A percentile compares a stretch with the other conserved stretches of the same genome.
These are phyloP conservation scores for Priceomyces carsonii DNA, from an alignment of 805 yeast genomes.

Conservation along the genomic window DNA sequence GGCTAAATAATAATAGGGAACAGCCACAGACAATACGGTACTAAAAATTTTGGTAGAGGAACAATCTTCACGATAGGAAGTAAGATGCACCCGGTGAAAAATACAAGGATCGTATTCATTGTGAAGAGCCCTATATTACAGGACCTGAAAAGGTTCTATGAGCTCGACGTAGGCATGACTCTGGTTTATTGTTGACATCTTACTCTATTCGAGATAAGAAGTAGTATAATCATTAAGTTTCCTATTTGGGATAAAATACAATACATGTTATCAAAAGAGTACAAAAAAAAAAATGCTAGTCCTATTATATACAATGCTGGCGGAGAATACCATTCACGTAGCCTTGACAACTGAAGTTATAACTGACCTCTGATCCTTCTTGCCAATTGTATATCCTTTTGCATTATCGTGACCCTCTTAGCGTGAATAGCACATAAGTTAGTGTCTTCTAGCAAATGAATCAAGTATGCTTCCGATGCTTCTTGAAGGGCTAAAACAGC, in stretches of 20 bases:
- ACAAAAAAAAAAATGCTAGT: background rate
- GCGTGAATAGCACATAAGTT: constrained; percentile 79
- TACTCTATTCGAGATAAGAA: constrained; percentile 10
- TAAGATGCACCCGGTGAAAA: too few relatives aligned
- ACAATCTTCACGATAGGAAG: too few relatives aligned
- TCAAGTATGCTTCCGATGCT: constrained; percentile 76
- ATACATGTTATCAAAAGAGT: background rate
- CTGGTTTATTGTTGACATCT: constrained; percentile 7
- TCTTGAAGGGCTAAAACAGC: constrained; percentile 79
- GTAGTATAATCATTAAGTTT: constrained; percentile 6
- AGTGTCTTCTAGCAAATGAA: constrained; percentile 74
- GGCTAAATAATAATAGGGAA: too few relatives aligned
- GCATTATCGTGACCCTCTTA: constrained; percentile 82
- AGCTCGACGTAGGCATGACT: too few relatives aligned
- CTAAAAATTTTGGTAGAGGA: too few relatives aligned
- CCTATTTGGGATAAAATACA: constrained; percentile 10
- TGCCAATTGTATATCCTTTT: constrained; percentile 78
- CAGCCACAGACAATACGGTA: too few relatives aligned
- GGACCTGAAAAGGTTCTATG: too few relatives aligned
- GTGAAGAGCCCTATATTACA: too few relatives aligned
- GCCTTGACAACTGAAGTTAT: constrained; percentile 3
- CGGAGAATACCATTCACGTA: background rate
- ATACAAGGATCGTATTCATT: too few relatives aligned
- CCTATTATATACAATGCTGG: constrained; percentile 2
- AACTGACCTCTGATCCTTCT: constrained; percentile 66